Evolutionary conservation across 352 stramenopile species (phyloP), one percentile per base, ranked within the genome.

Genomic region (Plasmopara halstedii): DNA sequence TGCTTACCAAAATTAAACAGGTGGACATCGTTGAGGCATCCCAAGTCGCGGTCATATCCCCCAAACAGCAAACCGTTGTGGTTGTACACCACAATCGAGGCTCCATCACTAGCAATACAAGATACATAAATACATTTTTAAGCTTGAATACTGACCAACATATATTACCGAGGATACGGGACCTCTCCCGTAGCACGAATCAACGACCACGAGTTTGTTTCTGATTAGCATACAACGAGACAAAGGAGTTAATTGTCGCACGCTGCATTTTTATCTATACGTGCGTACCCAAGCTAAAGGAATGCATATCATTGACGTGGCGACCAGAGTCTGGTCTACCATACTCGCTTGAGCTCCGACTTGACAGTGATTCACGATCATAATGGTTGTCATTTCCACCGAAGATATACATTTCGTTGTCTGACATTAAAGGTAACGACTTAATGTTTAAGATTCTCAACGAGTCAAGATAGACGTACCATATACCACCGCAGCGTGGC

Each of bases 1-100:
- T 42, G 20, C 56, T 20, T 46, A 73, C 88, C 73, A 53, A 99
- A 98, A 57, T 98, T 93, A 70, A 98, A 99, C 2, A 97, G 63
- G 63, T 98, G 87, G 2, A 98, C 89, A 55, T 98, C 94, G 29
- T 97, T 96, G 19, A 99, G 67, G 57, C 98, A 95, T 13, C 94
- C 58, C 31, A 67, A 63, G 6, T 94, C 98, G 2, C 95, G 94
- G 57, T 98, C 95, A 65, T 99, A 96, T 13, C 96, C 96, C 13
- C 95, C 95, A 67, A 97, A 98, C 9, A 99, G 64, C 50, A 98
- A 55, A 36, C 78, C 96, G 57, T 84, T 97, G 39, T 83, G 79
- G 42, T 97, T 94, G 57, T 91, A 69, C 42, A 96, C 78, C 15
- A 96, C 75, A 42, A 96, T 82, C 15, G 85, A 96, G 11, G 92